Conservation (phyloP, 164 flowering plant genomes). For the Sedum album region DNA sequence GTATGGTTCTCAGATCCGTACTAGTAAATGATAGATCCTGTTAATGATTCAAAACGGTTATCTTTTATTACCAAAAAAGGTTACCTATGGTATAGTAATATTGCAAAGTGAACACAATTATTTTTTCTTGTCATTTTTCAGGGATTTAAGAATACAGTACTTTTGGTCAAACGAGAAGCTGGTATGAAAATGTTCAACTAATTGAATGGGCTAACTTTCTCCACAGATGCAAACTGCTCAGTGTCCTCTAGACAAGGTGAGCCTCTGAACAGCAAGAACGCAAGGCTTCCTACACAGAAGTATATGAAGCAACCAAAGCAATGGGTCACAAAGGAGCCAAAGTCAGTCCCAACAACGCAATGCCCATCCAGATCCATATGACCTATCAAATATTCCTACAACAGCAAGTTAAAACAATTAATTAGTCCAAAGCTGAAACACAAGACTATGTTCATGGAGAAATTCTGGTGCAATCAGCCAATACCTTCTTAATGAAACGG, state of each 20-base stretch:
- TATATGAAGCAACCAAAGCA: constrained; percentile 73
- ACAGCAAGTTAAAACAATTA: background rate
- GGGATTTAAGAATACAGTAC: background rate
- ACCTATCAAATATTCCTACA: constrained; percentile 59
- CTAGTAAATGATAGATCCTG: too few relatives aligned
- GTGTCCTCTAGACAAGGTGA: constrained; percentile 15
- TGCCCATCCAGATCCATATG: constrained; percentile 30
- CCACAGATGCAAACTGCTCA: constrained; percentile 2
- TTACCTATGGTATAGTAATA: too few relatives aligned
- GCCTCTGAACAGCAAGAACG: constrained; percentile 68
- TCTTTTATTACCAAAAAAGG: too few relatives aligned
- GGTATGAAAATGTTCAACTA: background rate
- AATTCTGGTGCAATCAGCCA: background rate
- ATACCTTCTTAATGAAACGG: constrained; percentile 60
- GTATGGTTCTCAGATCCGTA: too few relatives aligned
- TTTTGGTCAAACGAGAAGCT: background rate
- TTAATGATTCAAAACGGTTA: too few relatives aligned
- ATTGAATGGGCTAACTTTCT: background rate
- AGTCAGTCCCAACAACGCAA: constrained; percentile 62
- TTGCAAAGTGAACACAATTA: too few relatives aligned
- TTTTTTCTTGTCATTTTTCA: background rate
- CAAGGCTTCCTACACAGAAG: constrained; percentile 62
- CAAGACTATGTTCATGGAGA: background rate
- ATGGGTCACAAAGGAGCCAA: constrained; percentile 89
- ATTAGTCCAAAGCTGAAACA: background rate